Evolutionary conservation across 179 eudicot genomes (phyloP).

Genomic region (Patellifolia procumbens): DNA sequence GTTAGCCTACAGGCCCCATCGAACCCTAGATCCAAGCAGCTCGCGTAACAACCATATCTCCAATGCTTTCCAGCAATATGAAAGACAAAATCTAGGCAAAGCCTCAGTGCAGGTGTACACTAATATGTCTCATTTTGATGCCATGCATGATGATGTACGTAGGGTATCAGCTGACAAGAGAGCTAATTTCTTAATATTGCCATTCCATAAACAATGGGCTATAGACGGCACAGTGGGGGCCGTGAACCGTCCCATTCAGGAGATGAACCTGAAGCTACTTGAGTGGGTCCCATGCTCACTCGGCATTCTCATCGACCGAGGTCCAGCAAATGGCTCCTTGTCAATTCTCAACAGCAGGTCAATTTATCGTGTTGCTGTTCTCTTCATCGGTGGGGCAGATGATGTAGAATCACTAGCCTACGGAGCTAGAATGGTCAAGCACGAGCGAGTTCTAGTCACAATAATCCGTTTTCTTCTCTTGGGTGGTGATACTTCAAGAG

Average conservation of each 20-base stretch:
- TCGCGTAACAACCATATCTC: constrained; percentile 40
- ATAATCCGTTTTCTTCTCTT: constrained; percentile 54
- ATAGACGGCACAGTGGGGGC: constrained; percentile 49
- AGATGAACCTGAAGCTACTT: constrained; percentile 48
- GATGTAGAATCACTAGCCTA: constrained; percentile 56
- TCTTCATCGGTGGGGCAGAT: constrained; percentile 65
- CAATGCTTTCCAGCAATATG: constrained; percentile 53
- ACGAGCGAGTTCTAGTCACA: constrained; percentile 45
- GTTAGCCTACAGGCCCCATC: constrained; percentile 42
- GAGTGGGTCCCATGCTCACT: constrained; percentile 54
- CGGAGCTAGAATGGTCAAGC: constrained; percentile 59
- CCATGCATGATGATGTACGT: constrained; percentile 58
- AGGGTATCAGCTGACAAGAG: constrained; percentile 49
- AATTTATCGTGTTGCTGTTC: constrained; percentile 39
- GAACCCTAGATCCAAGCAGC: constrained; percentile 22
- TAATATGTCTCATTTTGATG: constrained; percentile 45
- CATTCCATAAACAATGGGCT: constrained; percentile 63
- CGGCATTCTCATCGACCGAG: constrained; percentile 58
- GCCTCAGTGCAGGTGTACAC: constrained; percentile 45
- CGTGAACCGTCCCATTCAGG: constrained; percentile 34
- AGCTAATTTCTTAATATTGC: constrained; percentile 49
- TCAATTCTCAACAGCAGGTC: constrained; percentile 34
- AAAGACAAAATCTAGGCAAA: constrained; percentile 34
- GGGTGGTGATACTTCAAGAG: constrained; percentile 48
- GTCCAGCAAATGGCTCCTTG: constrained; percentile 39